Evolutionary conservation across 371 early-diverging fungal genomes (phyloP), one percentile per base, ranked within the genome.

Genomic region (Dinochytrium kinnereticum): DNA sequence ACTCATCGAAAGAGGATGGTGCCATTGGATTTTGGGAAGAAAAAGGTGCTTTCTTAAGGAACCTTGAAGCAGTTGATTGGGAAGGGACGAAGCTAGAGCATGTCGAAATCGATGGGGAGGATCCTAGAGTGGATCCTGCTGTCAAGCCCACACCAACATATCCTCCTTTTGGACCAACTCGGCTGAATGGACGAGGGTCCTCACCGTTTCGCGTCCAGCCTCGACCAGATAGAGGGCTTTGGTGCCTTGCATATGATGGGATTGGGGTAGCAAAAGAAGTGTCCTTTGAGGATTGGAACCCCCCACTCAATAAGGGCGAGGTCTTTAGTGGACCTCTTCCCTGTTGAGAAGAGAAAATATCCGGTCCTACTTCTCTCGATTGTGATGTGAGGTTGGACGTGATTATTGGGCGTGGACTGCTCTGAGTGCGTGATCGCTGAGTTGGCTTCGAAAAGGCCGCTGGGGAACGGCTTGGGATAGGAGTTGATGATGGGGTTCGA

Each of bases 201-300:
- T 66, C 66, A 30, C 66, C 66, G 44, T 66, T 66, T 10, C 44
- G 38, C 66, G 40, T 44, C 66, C 66, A 66, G 7, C 49, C 44
- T 39, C 28, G 5, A 10, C 40, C 66, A 21, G 38, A 44, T 2
- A 66, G 66, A 40, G 66, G 66, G 28, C 66, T 66, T 24, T 28
- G 38, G 44, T 66, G 66, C 15, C 44, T 3, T 7, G 44, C 21
- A 24, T 66, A 44, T 15, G 66, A 2, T 21, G 44, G 38, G 44
- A 40, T 38, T 2, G 66, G 21, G 36, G 38, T 33, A 28, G 26
- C 26, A 5, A 33, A 26, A 30, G 64, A n/a, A n/a, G n/a, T n/a
- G n/a, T n/a, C n/a, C n/a, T n/a, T n/a, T n/a, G n/a, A n/a, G n/a
- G n/a, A n/a, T n/a, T n/a, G n/a, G n/a, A n/a, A n/a, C n/a, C n/a